These are phyloP conservation scores for Lophiotrema nucula DNA, from an alignment of 495 filamentous ascomycete species.

Conservation along the genomic window DNA sequence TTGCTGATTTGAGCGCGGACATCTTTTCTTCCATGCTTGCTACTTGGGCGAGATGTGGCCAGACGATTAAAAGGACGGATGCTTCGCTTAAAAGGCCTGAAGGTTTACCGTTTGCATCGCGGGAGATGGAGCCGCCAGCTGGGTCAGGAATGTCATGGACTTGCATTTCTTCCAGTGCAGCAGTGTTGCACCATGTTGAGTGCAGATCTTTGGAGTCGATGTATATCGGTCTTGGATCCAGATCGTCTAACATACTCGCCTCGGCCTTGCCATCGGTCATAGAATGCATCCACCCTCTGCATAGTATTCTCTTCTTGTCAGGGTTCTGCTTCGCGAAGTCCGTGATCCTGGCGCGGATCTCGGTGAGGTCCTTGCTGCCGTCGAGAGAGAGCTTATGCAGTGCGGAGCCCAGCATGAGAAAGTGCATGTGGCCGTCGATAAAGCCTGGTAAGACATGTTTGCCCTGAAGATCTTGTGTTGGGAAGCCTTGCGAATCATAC, in stretches of 20 bases:
- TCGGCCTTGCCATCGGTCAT: constrained; percentile 54
- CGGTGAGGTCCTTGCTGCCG: constrained; percentile 51
- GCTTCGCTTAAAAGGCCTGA: constrained; percentile 60
- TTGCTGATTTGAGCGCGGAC: constrained; percentile 50
- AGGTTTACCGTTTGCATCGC: constrained; percentile 51
- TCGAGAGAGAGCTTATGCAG: constrained; percentile 58
- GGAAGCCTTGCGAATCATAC: constrained; percentile 35
- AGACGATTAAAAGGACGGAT: constrained; percentile 55
- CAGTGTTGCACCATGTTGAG: constrained; percentile 61
- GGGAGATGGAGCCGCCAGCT: constrained; percentile 56
- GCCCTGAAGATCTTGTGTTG: constrained; percentile 49
- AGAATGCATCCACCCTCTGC: constrained; percentile 61
- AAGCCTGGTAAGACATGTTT: constrained; percentile 60
- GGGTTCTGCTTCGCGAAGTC: constrained; percentile 53
- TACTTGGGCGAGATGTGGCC: constrained; percentile 56
- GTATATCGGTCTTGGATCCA: constrained; percentile 55
- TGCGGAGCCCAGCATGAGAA: constrained; percentile 59
- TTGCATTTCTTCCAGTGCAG: constrained; percentile 53
- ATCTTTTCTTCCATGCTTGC: constrained; percentile 55
- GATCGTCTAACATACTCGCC: constrained; percentile 55
- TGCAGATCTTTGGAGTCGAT: constrained; percentile 64
- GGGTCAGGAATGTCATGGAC: constrained; percentile 51
- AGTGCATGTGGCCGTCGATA: constrained; percentile 64
- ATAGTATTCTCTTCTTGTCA: constrained; percentile 51
- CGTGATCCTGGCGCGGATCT: constrained; percentile 54